Percentiles rank a stretch among this genome's conserved stretches.
phyloP scores from a whole-genome alignment of 2,329 filamentous ascomycete genomes.

The Stachybotrys chlorohalonatus region DNA sequence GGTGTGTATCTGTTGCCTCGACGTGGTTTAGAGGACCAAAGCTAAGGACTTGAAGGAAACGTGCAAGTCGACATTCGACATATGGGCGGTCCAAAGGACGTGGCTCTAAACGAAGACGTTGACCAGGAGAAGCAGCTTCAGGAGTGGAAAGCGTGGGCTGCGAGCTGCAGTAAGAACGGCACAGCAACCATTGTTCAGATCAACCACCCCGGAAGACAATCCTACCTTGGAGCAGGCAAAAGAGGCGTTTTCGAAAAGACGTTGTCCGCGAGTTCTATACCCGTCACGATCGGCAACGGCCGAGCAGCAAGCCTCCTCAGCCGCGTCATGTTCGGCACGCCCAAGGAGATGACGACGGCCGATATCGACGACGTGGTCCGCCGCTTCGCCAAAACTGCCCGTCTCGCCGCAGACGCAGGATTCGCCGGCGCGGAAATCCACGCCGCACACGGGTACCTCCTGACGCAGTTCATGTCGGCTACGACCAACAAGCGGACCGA shows the following conservation, averaged over 20 bases:
- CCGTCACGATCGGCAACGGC: constrained; percentile 29
- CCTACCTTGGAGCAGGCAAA: constrained; percentile 25
- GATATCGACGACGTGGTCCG: constrained; percentile 45
- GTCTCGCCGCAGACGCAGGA: constrained; percentile 34
- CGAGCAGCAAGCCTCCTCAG: constrained; percentile 20
- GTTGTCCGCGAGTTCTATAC: constrained; percentile 33
- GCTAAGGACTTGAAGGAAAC: constrained; percentile 21
- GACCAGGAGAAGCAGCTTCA: constrained; percentile 12
- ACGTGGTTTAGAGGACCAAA: neutral
- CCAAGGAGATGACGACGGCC: constrained; percentile 42
- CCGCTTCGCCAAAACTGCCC: constrained; percentile 44
- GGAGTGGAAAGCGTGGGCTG: constrained; percentile 28
- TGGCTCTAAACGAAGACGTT: constrained; percentile 20
- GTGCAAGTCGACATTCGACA: constrained; percentile 31
- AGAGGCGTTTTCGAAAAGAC: constrained; percentile 26
- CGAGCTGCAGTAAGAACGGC: constrained; percentile 16
- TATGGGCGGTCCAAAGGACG: constrained; percentile 24
- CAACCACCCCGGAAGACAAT: constrained; percentile 38
- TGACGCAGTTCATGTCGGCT: constrained; percentile 45
- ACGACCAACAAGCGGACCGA: constrained; percentile 44
- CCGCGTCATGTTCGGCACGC: constrained; percentile 38
- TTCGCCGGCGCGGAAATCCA: constrained; percentile 37
- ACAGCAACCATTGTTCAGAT: constrained; percentile 34
- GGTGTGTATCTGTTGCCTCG: neutral
- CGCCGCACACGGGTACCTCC: constrained; percentile 47